Conservation (phyloP, 2,329 filamentous ascomycete species). For the Stachybotrys echinatus region DNA sequence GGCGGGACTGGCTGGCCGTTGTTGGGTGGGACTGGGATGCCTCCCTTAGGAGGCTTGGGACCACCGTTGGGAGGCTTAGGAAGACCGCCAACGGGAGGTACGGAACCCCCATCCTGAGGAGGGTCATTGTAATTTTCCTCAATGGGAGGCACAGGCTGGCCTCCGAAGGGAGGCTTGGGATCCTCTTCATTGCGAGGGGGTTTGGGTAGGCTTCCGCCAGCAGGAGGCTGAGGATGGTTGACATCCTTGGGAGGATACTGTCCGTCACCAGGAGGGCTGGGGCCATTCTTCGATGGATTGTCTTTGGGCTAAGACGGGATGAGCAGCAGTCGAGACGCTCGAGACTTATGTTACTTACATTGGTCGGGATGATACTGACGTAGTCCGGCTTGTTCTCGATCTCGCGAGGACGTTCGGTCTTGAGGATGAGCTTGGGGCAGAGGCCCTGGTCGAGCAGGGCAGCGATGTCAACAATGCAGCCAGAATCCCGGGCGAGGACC, state of each 20-base stretch:
- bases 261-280: background rate
- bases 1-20: too few species aligned
- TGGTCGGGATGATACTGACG: conserved; percentile 13
- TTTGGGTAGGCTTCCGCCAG: background rate
- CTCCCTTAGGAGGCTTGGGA: background rate
- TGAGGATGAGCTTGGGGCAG: conserved; percentile 15
- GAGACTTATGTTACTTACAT: conserved; percentile 3
- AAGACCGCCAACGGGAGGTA: too few species aligned
- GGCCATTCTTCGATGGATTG: too few species aligned
- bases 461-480: conserved; percentile 15
- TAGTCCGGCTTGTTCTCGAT: conserved; percentile 12
- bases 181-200: background rate
- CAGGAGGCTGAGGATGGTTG: background rate
- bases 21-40: too few species aligned
- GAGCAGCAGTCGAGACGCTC: background rate
- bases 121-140: background rate
- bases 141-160: background rate
- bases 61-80: too few species aligned
- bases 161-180: background rate
- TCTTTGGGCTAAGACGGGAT: background rate
- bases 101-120: background rate
- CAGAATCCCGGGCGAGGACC: conserved; percentile 12
- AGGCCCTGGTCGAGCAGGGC: conserved; percentile 11
- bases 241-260: background rate
- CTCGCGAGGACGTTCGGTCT: conserved; percentile 9